Base-by-base conservation (phyloP, 352 stramenopile genomes). In the Globisporangium barbulae region DNA sequence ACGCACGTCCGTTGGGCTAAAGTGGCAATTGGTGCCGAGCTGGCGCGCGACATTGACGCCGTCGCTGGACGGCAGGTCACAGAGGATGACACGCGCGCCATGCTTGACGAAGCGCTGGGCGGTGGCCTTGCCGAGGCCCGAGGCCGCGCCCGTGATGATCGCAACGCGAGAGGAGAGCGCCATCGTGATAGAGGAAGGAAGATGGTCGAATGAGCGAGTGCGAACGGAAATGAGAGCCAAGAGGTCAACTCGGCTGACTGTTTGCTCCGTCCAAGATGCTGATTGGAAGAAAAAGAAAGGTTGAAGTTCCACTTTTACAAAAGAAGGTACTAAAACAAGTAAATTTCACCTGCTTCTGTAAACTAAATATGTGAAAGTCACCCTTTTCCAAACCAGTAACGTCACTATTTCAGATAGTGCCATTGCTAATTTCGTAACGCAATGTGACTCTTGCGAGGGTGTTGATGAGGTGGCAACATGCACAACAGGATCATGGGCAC, bases 111-210 rank as follows among this genome's bases (percentile, higher is more conserved):
- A 88, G 55, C 85, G 84, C 60, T 83, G 80, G n/a, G 92, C 96
- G 44, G 96, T 98, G 28, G 94, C 94, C 28, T 87, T 83, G 12
- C 96, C 96, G 10, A 99, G 78, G n/a, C 96, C 96, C 12, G 92
- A 98, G 49, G 92, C 89, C 3, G 87, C 94, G 61, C 96, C 96
- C 4, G 92, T 98, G 37, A 99, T 83, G 66, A 99, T 71, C 12
- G 90, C 94, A 55, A 96, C 74, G 50, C 82, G 80, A 59, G 73
- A 79, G 1, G 81, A 68, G 28, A 96, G 70, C 42, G 83, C 55
- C 82, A 91, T 92, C 31, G 10, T 58, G 41, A 25, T 41, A 17
- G 15, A 12, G 19, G 22, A 41, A 52, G 21, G 55, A 17, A 45
- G 19, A 31, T 12, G 39, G 35, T 55, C 21, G n/a, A 47, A 47